Evolutionary conservation across 129 eudicot species (phyloP).

Genomic region (Arctium lappa): DNA sequence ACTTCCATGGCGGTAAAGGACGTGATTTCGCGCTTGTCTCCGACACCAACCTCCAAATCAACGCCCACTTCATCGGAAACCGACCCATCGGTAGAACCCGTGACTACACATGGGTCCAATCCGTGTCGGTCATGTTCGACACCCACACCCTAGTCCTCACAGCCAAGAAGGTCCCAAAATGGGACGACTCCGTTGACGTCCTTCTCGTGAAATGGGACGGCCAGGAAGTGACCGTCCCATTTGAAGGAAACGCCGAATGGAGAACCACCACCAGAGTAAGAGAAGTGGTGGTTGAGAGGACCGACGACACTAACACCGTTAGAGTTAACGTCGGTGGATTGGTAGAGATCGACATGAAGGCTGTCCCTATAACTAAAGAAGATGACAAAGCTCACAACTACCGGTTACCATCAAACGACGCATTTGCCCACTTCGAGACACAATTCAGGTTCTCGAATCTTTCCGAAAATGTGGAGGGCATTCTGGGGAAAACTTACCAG

Average conservation of each 20-base stretch:
- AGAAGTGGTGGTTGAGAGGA: constrained; percentile 43
- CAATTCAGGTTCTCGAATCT: constrained; percentile 42
- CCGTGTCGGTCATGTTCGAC: constrained; percentile 52
- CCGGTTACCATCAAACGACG: constrained; percentile 47
- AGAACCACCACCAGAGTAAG: constrained; percentile 33
- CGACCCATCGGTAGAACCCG: constrained; percentile 54
- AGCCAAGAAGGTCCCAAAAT: constrained; percentile 41
- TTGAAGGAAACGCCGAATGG: constrained; percentile 50
- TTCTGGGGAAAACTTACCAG: constrained; percentile 52
- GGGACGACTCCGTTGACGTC: constrained; percentile 46
- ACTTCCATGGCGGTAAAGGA: constrained; percentile 67
- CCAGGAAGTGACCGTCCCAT: constrained; percentile 29
- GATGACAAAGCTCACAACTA: constrained; percentile 57
- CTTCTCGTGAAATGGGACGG: constrained; percentile 48
- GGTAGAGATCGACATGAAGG: constrained; percentile 42
- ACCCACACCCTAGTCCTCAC: constrained; percentile 40
- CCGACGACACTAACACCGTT: constrained; percentile 46
- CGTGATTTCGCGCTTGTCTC: constrained; percentile 50
- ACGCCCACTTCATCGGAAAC: constrained; percentile 63
- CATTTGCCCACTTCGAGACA: constrained; percentile 61
- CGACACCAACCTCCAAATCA: constrained; percentile 59
- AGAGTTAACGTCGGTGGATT: constrained; percentile 37
- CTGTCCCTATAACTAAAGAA: constrained; percentile 41
- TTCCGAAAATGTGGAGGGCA: constrained; percentile 44
- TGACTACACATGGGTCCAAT: constrained; percentile 77